Percentiles rank a stretch among this genome's conserved stretches.
phyloP scores from a whole-genome alignment of 1,139 yeast genomes.

The Yamadazyma jaroonii region DNA sequence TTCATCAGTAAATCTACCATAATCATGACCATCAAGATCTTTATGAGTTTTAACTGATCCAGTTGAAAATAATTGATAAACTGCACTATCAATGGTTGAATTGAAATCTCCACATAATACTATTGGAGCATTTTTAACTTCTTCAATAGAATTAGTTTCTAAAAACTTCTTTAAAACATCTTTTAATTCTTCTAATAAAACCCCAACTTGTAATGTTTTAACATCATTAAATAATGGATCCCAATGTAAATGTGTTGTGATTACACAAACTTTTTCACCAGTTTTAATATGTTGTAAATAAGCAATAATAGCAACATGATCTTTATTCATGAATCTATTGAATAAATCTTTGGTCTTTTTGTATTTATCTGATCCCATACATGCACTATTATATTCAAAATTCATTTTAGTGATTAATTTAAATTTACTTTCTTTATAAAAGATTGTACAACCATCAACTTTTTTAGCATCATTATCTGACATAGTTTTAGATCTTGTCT shows the following conservation, averaged over 20 bases:
- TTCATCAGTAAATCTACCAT: slow-evolving; percentile 87
- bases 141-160: slow-evolving; percentile 47
- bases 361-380: slow-evolving; percentile 84
- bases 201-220: slow-evolving; percentile 92
- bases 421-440: slow-evolving; percentile 70
- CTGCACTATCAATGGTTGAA: slow-evolving; percentile 85
- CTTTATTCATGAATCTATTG: slow-evolving; percentile 95
- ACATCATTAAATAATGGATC: slow-evolving; percentile 97
- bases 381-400: slow-evolving; percentile 84
- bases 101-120: slow-evolving; percentile 95
- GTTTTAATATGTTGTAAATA: slow-evolving; percentile 71
- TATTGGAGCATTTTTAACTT: slow-evolving; percentile 65
- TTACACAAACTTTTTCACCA: slow-evolving; percentile 70
- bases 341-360: slow-evolving; percentile 93
- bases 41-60: slow-evolving; percentile 72
- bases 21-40: slow-evolving; percentile 83
- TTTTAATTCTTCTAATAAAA: slow-evolving; percentile 84
- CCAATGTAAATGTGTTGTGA: slow-evolving; percentile 97
- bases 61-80: slow-evolving; percentile 80
- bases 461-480: slow-evolving; percentile 75
- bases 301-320: slow-evolving; percentile 83
- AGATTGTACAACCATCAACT: slow-evolving; percentile 97
- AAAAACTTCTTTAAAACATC: slow-evolving; percentile 51
- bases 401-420: slow-evolving; percentile 67
- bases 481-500: slow-evolving; percentile 93